These are phyloP conservation scores for Babesia sp. DNA, from an alignment of 169 alveolate species.

Conservation along the genomic window DNA sequence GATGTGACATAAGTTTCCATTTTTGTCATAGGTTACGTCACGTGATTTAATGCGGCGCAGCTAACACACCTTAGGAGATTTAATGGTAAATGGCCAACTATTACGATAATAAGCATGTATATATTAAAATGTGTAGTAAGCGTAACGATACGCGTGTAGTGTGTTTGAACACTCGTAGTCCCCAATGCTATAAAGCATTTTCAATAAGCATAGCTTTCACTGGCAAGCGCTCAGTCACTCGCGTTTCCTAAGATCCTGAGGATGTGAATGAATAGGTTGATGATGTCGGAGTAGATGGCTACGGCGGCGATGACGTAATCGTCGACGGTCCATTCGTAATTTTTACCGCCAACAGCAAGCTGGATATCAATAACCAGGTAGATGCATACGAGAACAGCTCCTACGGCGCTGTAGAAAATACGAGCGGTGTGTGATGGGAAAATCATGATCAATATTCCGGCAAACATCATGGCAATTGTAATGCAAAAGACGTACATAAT, in stretches of 20 bases:
- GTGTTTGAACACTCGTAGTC: too few relatives aligned
- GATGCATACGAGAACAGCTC: constrained; percentile 82
- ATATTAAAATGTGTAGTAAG: too few relatives aligned
- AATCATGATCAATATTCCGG: constrained; percentile 8
- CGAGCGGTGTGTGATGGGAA: constrained; percentile 7
- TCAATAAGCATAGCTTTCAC: too few relatives aligned
- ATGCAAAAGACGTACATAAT: constrained; percentile 23
- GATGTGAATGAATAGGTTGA: constrained; percentile 81
- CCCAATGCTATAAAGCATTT: too few relatives aligned
- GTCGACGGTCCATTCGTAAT: constrained; percentile 86
- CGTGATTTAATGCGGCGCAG: too few relatives aligned
- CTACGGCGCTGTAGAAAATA: constrained; percentile 57
- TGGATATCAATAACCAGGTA: constrained; percentile 88
- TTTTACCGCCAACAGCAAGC: constrained; percentile 85
- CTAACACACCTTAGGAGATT: too few relatives aligned
- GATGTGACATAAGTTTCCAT: too few relatives aligned
- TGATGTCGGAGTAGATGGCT: constrained; percentile 87
- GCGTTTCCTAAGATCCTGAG: constrained; percentile 63
- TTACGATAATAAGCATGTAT: too few relatives aligned
- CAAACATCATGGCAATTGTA: not conserved
- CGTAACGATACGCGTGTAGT: too few relatives aligned
- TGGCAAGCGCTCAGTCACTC: too few relatives aligned
- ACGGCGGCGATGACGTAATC: constrained; percentile 91
- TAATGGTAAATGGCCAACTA: too few relatives aligned
- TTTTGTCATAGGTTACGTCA: too few relatives aligned